phyloP scores from a whole-genome alignment of 441 rosid genomes.

The Gossypium davidsonii region DNA sequence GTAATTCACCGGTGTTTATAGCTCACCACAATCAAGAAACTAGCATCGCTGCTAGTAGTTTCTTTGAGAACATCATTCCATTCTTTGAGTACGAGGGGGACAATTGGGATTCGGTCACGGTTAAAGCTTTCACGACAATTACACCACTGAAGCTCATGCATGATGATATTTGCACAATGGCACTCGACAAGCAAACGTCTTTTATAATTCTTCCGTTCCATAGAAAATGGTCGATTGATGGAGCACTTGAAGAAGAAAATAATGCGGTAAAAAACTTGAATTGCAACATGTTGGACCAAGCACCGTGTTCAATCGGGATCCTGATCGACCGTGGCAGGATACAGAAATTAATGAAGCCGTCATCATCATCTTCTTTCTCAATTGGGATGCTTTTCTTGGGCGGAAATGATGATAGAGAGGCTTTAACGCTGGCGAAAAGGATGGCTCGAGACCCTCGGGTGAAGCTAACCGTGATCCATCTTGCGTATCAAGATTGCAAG shows the following conservation, averaged over 20 bases:
- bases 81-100: conserved; percentile 20
- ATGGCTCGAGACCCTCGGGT: conserved; percentile 28
- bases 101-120: conserved; percentile 4
- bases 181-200: conserved; percentile 25
- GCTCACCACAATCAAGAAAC: conserved; percentile 26
- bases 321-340: conserved; percentile 11
- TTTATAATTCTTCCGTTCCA: conserved; percentile 38
- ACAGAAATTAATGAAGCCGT: not conserved
- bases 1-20: conserved; percentile 23
- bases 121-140: conserved; percentile 30
- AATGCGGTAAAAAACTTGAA: conserved; percentile 23
- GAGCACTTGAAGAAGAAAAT: conserved; percentile 21
- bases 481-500: not conserved
- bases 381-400: conserved; percentile 34
- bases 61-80: conserved; percentile 9
- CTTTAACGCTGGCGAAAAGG: conserved; percentile 29
- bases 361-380: not conserved
- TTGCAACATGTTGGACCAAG: conserved; percentile 22
- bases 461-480: conserved; percentile 25
- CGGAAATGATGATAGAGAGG: conserved; percentile 39
- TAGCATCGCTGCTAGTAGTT: not conserved
- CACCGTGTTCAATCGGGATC: conserved; percentile 39
- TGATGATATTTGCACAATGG: conserved; percentile 36
- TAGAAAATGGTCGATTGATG: conserved; percentile 29
- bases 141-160: conserved; percentile 34